phyloP scores from a whole-genome alignment of 805 yeast species.

The Metschnikowia noctiluminum region DNA sequence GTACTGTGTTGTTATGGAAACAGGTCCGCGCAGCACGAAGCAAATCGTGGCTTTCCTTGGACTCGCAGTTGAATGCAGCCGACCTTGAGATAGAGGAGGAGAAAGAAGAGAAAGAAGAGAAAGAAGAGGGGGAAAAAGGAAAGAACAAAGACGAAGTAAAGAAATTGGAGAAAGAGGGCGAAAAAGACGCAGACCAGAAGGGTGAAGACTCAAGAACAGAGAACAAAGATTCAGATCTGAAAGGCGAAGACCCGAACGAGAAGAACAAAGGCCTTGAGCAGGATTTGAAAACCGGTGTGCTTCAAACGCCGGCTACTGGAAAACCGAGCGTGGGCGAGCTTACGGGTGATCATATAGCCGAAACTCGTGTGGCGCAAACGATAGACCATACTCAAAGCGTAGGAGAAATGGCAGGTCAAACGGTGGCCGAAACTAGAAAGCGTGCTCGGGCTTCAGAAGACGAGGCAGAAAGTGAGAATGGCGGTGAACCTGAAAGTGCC shows the following conservation, averaged over 20 bases:
- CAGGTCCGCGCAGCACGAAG: constrained; percentile 18
- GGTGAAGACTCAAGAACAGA: too few species aligned
- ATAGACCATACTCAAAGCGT: neutral
- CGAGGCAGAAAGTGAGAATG: neutral
- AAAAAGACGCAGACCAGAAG: too few species aligned
- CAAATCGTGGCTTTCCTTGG: constrained; percentile 10
- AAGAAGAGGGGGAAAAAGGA: constrained; percentile 1
- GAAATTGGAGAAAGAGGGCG: constrained; percentile 1
- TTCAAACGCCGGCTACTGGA: neutral
- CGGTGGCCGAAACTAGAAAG: constrained; percentile 6
- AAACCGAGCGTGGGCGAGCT: constrained; percentile 4
- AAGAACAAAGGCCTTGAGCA: too few species aligned
- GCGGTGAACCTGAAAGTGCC: neutral
- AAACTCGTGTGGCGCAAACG: neutral
- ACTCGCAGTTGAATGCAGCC: neutral
- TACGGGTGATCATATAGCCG: constrained; percentile 6
- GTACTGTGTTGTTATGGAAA: constrained; percentile 35
- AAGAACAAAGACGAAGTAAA: neutral
- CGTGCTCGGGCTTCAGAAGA: constrained; percentile 4
- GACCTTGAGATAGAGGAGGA: constrained; percentile 10
- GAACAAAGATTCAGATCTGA: too few species aligned
- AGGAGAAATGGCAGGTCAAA: constrained; percentile 5
- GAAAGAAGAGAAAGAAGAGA: constrained; percentile 1
- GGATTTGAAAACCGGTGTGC: too few species aligned
- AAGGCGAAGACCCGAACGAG: too few species aligned